A percentile compares a stretch with the other conserved stretches of the same genome.
These are phyloP conservation scores for Alternaria metachromatica DNA, from an alignment of 2,329 filamentous ascomycete genomes.

Conservation along the genomic window DNA sequence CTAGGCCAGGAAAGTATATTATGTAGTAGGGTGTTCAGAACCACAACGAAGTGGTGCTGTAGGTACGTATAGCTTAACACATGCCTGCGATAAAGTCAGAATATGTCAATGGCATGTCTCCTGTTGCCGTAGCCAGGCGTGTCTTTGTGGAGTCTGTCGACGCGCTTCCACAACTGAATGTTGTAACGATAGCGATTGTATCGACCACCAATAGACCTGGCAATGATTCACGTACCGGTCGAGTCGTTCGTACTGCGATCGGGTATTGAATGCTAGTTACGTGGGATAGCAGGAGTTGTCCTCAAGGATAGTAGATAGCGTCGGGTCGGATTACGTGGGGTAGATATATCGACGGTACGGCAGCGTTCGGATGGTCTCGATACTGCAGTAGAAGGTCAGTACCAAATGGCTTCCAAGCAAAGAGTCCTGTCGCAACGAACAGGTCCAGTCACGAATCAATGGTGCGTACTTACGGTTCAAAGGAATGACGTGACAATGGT, in stretches of 20 bases:
- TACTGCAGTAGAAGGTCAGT: constrained; percentile 11
- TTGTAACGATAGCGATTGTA: neutral
- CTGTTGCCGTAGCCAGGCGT: neutral
- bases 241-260: neutral
- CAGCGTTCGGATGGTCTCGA: neutral
- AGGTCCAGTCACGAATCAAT: neutral
- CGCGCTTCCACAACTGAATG: neutral
- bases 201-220: neutral
- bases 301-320: neutral
- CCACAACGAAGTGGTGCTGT: constrained; percentile 41
- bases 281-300: neutral
- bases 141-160: neutral
- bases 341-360: neutral
- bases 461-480: constrained; percentile 19
- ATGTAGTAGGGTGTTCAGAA: constrained; percentile 15
- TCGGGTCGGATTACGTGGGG: constrained; percentile 6
- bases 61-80: constrained; percentile 25
- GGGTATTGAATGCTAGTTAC: neutral
- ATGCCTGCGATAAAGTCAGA: constrained; percentile 33
- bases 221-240: constrained; percentile 13
- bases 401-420: neutral
- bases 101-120: neutral
- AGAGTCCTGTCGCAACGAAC: neutral
- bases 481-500: constrained; percentile 1
- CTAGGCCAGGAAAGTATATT: neutral